Base-by-base conservation (phyloP, 305 asterid genomes). In the Fraxinus baroniana region DNA sequence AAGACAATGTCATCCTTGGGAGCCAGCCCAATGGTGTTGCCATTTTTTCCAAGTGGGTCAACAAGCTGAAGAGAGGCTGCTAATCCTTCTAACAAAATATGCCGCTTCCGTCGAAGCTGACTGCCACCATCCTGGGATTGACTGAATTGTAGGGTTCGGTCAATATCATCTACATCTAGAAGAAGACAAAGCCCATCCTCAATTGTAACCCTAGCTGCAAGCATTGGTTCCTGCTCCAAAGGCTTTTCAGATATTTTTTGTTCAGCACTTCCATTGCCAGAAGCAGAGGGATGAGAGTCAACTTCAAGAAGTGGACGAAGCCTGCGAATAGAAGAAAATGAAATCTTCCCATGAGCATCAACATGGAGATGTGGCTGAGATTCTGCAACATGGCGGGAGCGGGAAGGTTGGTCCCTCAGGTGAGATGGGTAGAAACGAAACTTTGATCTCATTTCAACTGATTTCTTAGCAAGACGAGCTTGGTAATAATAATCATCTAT, bases 401-500 rank as follows among this genome's bases (percentile, higher is more conserved):
- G 90, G 28, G 96, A 90, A 78, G 97, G 87, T 73, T 90, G 86
- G 81, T 93, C 99, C 90, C 83, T 91, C 46, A 89, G 80, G 82
- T 88, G 90, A 77, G 97, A 86, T 5, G 99, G 98, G 87, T 90
- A 92, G 88, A 97, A 94, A 82, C 90, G 96, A 86, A 83, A 86
- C 78, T 87, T 91, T 32, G 93, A 86, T 88, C 93, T 92, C 80
- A 89, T 83, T 82, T 89, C 97, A 78, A 91, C 86, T 41, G 96
- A 93, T 87, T 86, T 93, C 93, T 94, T 94, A 1, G 98, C 98
- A 83, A 97, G 93, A 80, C 97, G 80, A 78, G 98, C 99, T 87
- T 97, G 99, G 87, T 97, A 95, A 86, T 97, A 97, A 90, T 97
- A 97, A 83, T 94, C 98, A 81, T 97, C 96, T 72, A 90, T 88